Base-by-base conservation (phyloP, 148 eudicot genomes). In the Nepenthes mirabilis region DNA sequence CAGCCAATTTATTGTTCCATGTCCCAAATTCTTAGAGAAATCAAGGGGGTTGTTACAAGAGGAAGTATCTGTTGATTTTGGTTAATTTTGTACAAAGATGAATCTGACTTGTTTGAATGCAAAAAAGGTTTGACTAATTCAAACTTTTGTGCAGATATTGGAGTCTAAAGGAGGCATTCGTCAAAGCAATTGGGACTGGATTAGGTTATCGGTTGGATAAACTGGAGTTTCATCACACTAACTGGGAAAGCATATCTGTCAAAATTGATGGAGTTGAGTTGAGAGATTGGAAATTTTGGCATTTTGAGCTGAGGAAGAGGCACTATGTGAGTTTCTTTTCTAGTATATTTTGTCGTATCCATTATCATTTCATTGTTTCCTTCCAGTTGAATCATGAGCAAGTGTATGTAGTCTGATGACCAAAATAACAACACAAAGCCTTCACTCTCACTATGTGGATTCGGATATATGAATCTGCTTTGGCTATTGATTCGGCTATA, bases 101-200 rank as follows among this genome's bases (percentile, higher is more conserved):
- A 36, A 55, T 54, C 2, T 43, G 32, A 49, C 1, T 37, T 33
- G 1, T 49, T 59, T 37, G 47, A 36, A 12, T 0, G 9, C 55
- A 61, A 34, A 50, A 14, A 35, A 59, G 33, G 32, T 52, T 51
- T 68, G 36, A 40, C 45, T 40, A 40, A 40, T 56, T 34, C 52
- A 61, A 37, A 63, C 35, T 47, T 33, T 55, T 60, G 43, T 63
- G 70, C 84, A 90, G 95, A 74, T 84, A 82, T 69, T 90, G 97
- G 97, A 84, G 85, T 66, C 73, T 90, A 34, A 90, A 90, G 85
- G 97, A 90, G 78, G 83, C 91, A 68, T 86, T 86, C 52, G 77
- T 84, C 14, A 90, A 90, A 77, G 97, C 97, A 49, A 77, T 80
- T 23, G 97, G 97, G 43, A 62, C 70, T 34, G 95, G 95, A 57